Evolutionary conservation across 2,329 filamentous ascomycete genomes (phyloP), one percentile per base, ranked within the genome.

Genomic region (Scytalidium sp.): DNA sequence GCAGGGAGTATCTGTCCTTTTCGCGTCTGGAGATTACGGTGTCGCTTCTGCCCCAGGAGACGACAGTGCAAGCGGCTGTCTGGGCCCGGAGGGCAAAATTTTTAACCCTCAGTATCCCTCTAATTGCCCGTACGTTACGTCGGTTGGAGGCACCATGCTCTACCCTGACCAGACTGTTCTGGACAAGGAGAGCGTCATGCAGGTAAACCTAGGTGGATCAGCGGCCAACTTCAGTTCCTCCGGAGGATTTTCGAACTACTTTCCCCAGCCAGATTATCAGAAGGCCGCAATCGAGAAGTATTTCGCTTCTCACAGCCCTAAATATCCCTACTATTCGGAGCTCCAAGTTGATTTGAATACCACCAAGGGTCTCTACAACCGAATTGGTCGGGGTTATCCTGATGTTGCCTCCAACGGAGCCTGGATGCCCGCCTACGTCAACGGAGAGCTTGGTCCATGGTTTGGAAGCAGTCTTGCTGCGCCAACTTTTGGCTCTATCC

Each of bases 11-110:
- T 74, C 72, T 1, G 63, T 75, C 19, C 59, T 76, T 41, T 69
- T 74, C 50, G 71, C 74, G 4, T 74, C 71, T 3, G 75, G 75
- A 39, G 74, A 76, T 55, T 63, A 62, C 66, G n/a, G 73, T 75
- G 6, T 75, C 71, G 15, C 52, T 11, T 64, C 62, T 1, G 57
- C 55, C 46, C 50, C 61, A n/a, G 58, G 63, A n/a, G 64, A 67
- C 43, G 58, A 54, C 19, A 60, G 65, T 39, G 23, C 60, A 2
- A 62, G 64, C 29, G 64, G 61, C 27, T 71, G 68, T 27, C 44
- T 56, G 1, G 60, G 60, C 11, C 47, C 56, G 3, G 32, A 58
- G 17, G 46, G 52, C 3, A 42, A 17, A 5, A 58, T 60, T 19
- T 62, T 60, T 47, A 60, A 57, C 27, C 58, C 57, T 15, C 11